Percentiles rank a stretch among this genome's conserved stretches.
Conservation (phyloP, 1,284 basidiomycete species). For the Sanghuangporus baumii region DNA sequence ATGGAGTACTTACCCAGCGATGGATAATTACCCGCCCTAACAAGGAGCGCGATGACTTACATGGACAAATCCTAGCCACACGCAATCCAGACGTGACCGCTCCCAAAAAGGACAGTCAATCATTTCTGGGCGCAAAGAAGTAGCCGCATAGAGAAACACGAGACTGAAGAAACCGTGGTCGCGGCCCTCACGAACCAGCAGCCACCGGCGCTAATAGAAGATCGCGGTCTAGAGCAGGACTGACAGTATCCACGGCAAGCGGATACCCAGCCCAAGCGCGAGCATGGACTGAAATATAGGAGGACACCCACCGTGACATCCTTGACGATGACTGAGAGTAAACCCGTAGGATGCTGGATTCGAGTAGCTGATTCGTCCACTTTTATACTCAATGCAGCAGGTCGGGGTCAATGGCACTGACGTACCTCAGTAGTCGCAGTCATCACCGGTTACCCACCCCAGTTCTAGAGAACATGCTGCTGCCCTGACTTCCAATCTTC, state of each 20-base stretch:
- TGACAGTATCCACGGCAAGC: background rate
- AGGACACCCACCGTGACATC: background rate
- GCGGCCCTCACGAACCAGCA: background rate
- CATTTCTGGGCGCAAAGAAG: background rate
- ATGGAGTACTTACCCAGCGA: background rate
- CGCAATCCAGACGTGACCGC: background rate
- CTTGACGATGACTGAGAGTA: background rate
- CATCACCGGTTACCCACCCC: background rate
- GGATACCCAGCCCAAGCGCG: background rate
- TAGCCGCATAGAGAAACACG: background rate
- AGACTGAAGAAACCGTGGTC: no score
- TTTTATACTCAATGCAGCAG: background rate
- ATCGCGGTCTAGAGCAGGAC: background rate
- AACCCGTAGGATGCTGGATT: background rate
- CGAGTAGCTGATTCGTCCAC: background rate
- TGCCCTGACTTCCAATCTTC: background rate
- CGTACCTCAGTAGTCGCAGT: background rate
- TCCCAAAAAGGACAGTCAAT: background rate
- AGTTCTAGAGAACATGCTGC: background rate
- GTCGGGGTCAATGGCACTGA: background rate
- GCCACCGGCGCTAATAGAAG: background rate
- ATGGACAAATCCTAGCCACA: constrained; percentile 12
- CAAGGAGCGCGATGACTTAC: constrained; percentile 19
- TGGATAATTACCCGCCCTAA: constrained; percentile 17
- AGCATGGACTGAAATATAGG: background rate